Base-by-base conservation (phyloP, 805 yeast species). In the Kuraishia piskuri region DNA sequence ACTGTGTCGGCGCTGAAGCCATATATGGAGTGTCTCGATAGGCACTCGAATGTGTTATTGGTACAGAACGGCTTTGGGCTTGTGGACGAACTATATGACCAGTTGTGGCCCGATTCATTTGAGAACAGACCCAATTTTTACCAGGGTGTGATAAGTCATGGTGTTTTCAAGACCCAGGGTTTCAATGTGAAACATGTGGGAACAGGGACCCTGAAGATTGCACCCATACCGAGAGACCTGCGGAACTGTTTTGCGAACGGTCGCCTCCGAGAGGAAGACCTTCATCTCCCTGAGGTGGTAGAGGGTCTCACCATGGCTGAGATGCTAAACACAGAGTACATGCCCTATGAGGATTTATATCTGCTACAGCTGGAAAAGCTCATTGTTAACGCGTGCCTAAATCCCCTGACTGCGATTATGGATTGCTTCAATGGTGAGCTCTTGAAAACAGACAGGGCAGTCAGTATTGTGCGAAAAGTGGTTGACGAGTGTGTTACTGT, bases 21-120 rank as follows among this genome's bases (percentile, higher is more conserved):
- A 2, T 72, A 82, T 52, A 56, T 80, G 21, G 73, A 76, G 1
- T 69, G 69, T 53, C 74, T 92, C 25, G 66, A 69, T 25, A 62
- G 70, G 1, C 62, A 70, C 2, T 77, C 91, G 1, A 82, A 81
- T 54, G 65, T 90, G 2, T 58, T 91, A 48, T 65, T 91, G 22
- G 60, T 91, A n/a, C 98, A 89, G 53, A 89, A 94, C 65, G 99
- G 90, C 1, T 75, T 90, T 74, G 98, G 98, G 9, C 74, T 80
- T 46, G 64, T 77, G 6, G 87, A 78, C 12, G 73, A 75, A 54
- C 59, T 89, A 10, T 64, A 71, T n/a, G 63, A 68, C 1, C 63
- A 68, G 22, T 66, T 81, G 7, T 88, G 92, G 90, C 80, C 80
- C 3, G 61, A 67, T 2, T 26, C 51, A 1, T 51, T 56, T 1